A percentile compares a stretch with the other conserved stretches of the same genome.
Evolutionary conservation across 139 green algal species (phyloP).

Genomic region (Zygnema cylindricum): DNA sequence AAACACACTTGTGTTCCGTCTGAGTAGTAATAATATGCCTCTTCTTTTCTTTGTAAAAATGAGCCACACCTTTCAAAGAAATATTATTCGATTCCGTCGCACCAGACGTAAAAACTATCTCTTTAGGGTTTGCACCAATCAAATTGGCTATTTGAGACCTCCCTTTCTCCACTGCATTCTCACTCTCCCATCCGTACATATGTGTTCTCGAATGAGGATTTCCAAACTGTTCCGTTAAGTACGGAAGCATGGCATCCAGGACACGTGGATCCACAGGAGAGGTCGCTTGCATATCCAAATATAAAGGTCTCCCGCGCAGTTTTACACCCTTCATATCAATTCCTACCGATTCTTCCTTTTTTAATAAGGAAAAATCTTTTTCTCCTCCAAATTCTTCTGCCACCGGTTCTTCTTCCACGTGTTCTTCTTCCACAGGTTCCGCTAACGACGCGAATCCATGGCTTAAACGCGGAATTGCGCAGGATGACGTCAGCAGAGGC

Average conservation of each 20-base stretch:
- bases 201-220: constrained; percentile 98
- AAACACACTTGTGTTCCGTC: constrained; percentile 98
- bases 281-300: constrained; percentile 97
- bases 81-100: constrained; percentile 99
- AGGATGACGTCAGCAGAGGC: too few relatives aligned
- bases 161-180: constrained; percentile 91
- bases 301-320: constrained; percentile 85
- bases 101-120: constrained; percentile 98
- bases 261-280: constrained; percentile 95
- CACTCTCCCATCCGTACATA: constrained; percentile 95
- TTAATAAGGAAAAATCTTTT: too few relatives aligned
- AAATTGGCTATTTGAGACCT: constrained; percentile 82
- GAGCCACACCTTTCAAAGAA: constrained; percentile 92
- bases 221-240: constrained; percentile 91
- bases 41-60: constrained; percentile 94
- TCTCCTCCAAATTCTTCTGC: too few relatives aligned
- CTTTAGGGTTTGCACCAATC: constrained; percentile 91
- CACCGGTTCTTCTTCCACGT: too few relatives aligned
- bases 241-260: constrained; percentile 96
- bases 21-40: constrained; percentile 95
- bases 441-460: not conserved
- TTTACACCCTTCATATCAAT: constrained; percentile 89
- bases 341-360: too few relatives aligned
- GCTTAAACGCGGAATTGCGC: not conserved
- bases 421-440: not conserved